Evolutionary conservation across 306 rosid genomes (phyloP).

Genomic region (Corylus avellana): DNA sequence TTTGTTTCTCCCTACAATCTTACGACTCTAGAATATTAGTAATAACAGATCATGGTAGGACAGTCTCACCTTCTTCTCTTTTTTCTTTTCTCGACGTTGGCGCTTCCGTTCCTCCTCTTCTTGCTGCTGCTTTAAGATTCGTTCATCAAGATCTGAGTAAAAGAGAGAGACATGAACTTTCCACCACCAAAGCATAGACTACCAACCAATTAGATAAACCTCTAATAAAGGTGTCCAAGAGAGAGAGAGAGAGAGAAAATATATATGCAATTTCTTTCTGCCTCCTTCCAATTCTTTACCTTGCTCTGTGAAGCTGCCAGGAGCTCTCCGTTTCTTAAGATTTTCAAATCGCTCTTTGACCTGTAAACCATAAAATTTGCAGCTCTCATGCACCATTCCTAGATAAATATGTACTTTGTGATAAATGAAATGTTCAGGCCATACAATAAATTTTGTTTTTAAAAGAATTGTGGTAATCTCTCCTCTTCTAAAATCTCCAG

Average conservation of each 20-base stretch:
- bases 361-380: constrained; percentile 48
- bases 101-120: constrained; percentile 97
- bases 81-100: constrained; percentile 87
- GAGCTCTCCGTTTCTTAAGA: constrained; percentile 82
- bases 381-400: constrained; percentile 2
- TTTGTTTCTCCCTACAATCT: background rate
- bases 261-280: background rate
- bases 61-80: constrained; percentile 76
- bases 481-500: background rate
- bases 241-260: too few species aligned
- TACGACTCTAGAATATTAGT: background rate
- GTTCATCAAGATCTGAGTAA: constrained; percentile 79
- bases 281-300: constrained; percentile 46
- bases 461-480: background rate
- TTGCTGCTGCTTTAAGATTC: constrained; percentile 89
- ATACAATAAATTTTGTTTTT: background rate
- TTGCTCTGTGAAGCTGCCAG: constrained; percentile 87
- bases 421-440: background rate
- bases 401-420: constrained; percentile 7
- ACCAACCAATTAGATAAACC: background rate
- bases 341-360: constrained; percentile 88
- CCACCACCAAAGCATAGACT: background rate
- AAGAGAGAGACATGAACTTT: background rate
- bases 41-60: constrained; percentile 19
- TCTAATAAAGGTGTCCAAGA: background rate